Evolutionary conservation across 163 green algal species (phyloP).

Genomic region (Scenedesmus sp.): DNA sequence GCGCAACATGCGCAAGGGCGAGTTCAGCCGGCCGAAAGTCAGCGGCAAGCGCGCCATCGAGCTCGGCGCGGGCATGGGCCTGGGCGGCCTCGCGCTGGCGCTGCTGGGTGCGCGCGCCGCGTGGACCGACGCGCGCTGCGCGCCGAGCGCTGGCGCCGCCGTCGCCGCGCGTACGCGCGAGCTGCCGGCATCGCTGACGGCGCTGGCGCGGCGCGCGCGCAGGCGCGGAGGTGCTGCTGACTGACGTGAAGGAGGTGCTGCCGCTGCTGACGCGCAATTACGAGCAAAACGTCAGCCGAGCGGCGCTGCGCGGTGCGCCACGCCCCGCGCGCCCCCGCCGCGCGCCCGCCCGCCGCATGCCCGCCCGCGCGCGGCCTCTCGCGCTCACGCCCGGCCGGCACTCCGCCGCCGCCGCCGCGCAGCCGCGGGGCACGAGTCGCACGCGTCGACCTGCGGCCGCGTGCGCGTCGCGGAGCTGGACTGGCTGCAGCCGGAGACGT

Average conservation of each 20-base stretch:
- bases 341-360: too few species aligned
- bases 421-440: slow-evolving; percentile 9
- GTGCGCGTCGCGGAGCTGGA: slow-evolving; percentile 59
- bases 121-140: too few species aligned
- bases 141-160: too few species aligned
- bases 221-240: slow-evolving; percentile 73
- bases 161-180: too few species aligned
- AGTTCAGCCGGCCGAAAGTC: slow-evolving; percentile 74
- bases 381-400: too few species aligned
- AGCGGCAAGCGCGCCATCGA: slow-evolving; percentile 70
- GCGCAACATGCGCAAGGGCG: slow-evolving; percentile 81
- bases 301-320: slow-evolving; percentile 49
- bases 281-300: slow-evolving; percentile 65
- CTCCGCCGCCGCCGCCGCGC: not conserved
- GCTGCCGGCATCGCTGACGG: too few species aligned
- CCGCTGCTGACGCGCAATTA: slow-evolving; percentile 71
- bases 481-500: slow-evolving; percentile 54
- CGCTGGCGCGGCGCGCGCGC: too few species aligned
- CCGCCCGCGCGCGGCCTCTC: too few species aligned
- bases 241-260: slow-evolving; percentile 71
- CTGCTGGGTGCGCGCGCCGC: slow-evolving; percentile 56
- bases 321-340: too few species aligned
- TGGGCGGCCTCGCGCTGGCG: slow-evolving; percentile 73
- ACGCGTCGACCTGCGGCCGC: slow-evolving; percentile 8
- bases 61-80: slow-evolving; percentile 77